These are phyloP conservation scores for Friedmanniomyces simplex DNA, from an alignment of 495 filamentous ascomycete genomes.

Conservation along the genomic window DNA sequence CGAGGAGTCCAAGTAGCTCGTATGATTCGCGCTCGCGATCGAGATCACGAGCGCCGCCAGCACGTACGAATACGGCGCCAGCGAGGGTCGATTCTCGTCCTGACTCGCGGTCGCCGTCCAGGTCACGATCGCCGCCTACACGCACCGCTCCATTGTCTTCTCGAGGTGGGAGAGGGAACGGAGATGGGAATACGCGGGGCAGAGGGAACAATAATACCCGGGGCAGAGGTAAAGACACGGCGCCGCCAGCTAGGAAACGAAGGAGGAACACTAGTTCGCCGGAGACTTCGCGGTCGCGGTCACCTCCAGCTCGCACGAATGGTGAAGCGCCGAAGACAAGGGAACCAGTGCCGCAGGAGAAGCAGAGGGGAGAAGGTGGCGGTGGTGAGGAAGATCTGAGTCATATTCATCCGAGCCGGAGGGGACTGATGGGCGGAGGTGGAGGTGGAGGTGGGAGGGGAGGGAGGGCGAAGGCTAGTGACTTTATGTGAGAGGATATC, in stretches of 20 bases:
- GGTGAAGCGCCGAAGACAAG: not conserved
- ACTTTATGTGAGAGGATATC: conserved; percentile 15
- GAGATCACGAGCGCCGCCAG: conserved; percentile 1
- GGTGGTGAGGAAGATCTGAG: conserved; percentile 18
- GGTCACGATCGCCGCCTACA: not conserved
- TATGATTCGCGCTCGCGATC: conserved; percentile 21
- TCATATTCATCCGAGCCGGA: conserved; percentile 21
- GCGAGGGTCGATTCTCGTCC: conserved; percentile 2
- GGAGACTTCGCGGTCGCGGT: conserved; percentile 18
- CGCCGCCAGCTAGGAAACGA: conserved; percentile 7
- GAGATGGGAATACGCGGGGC: not conserved
- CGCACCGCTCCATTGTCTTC: not conserved
- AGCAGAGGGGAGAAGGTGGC: not conserved
- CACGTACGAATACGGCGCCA: not conserved
- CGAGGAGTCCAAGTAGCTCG: not conserved
- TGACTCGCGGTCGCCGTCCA: not conserved
- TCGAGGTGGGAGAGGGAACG: not conserved
- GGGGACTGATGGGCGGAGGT: conserved; percentile 20
- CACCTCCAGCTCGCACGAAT: conserved; percentile 11
- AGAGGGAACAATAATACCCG: not conserved
- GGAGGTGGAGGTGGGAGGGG: conserved; percentile 11
- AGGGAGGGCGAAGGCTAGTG: conserved; percentile 22
- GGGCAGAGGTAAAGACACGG: not conserved
- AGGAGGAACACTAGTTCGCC: conserved; percentile 16
- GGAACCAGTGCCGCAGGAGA: not conserved